These are phyloP conservation scores for Aspergillus oerlinghausenensis DNA, from an alignment of 2,329 filamentous ascomycete genomes.

Conservation along the genomic window DNA sequence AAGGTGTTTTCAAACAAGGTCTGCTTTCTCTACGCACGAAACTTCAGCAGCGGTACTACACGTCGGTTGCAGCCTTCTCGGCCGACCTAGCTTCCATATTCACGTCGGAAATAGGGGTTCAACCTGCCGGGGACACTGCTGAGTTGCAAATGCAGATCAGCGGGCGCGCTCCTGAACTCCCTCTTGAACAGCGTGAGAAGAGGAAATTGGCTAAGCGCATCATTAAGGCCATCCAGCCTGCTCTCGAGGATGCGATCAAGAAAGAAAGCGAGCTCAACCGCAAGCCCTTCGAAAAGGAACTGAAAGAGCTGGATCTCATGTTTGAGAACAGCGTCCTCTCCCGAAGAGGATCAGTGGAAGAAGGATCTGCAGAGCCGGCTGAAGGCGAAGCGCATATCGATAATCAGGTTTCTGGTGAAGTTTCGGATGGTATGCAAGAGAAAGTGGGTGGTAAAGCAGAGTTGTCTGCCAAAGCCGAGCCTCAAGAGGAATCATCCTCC, in stretches of 20 bases:
- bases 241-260: constrained; percentile 68
- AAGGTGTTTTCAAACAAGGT: constrained; percentile 51
- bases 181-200: constrained; percentile 69
- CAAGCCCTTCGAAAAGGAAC: constrained; percentile 63
- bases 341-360: constrained; percentile 41
- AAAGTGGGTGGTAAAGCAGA: constrained; percentile 25
- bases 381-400: constrained; percentile 40
- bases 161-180: constrained; percentile 41
- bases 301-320: constrained; percentile 69
- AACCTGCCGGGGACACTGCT: constrained; percentile 42
- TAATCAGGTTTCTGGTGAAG: constrained; percentile 33
- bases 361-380: constrained; percentile 33
- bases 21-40: constrained; percentile 50
- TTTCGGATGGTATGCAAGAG: constrained; percentile 26
- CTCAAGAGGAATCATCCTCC: constrained; percentile 19
- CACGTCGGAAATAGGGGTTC: constrained; percentile 49
- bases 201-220: constrained; percentile 86
- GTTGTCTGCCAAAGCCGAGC: constrained; percentile 17
- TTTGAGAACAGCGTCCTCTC: constrained; percentile 62
- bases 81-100: constrained; percentile 55
- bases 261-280: constrained; percentile 78
- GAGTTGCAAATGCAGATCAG: constrained; percentile 50
- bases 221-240: constrained; percentile 73
- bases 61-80: constrained; percentile 58
- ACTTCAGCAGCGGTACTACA: constrained; percentile 54